Conservation (phyloP, 495 filamentous ascomycete genomes). For the Tuber calosporum region DNA sequence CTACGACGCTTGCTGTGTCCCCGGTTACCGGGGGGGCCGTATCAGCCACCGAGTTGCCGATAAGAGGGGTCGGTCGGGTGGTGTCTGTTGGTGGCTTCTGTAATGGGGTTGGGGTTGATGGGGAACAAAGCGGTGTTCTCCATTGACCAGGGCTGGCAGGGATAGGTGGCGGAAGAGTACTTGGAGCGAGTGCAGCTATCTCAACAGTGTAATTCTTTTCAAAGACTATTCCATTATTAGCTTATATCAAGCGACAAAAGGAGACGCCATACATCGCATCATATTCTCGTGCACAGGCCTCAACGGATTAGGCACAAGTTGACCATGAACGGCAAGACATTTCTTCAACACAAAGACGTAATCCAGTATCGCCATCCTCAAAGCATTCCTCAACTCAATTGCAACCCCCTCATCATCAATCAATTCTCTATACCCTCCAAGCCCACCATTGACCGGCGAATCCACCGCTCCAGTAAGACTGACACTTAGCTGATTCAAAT, state of each 20-base stretch:
- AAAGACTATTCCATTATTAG: slow-evolving; percentile 46
- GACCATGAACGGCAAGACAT: slow-evolving; percentile 55
- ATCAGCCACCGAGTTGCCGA: not conserved
- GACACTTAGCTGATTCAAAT: slow-evolving; percentile 56
- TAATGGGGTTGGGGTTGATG: slow-evolving; percentile 17
- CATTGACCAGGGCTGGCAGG: slow-evolving; percentile 39
- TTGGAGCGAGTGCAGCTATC: slow-evolving; percentile 50
- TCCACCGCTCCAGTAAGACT: slow-evolving; percentile 44
- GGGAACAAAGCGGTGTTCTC: slow-evolving; percentile 26
- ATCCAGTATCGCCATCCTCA: slow-evolving; percentile 78
- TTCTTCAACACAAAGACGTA: slow-evolving; percentile 82
- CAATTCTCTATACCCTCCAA: slow-evolving; percentile 39
- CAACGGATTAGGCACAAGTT: slow-evolving; percentile 31
- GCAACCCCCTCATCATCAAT: slow-evolving; percentile 48
- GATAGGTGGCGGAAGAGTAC: slow-evolving; percentile 40
- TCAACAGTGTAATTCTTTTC: slow-evolving; percentile 58
- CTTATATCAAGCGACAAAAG: not conserved
- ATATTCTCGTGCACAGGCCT: slow-evolving; percentile 36
- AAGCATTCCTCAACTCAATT: slow-evolving; percentile 64
- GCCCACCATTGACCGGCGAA: slow-evolving; percentile 33
- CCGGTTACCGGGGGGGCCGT: slow-evolving; percentile 1
- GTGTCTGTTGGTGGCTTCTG: not conserved
- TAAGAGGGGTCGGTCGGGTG: slow-evolving; percentile 18
- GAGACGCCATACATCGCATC: slow-evolving; percentile 20
- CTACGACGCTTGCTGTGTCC: slow-evolving; percentile 26